phyloP scores from a whole-genome alignment of 1,284 basidiomycete genomes.

The Tylopilus orsonianus region DNA sequence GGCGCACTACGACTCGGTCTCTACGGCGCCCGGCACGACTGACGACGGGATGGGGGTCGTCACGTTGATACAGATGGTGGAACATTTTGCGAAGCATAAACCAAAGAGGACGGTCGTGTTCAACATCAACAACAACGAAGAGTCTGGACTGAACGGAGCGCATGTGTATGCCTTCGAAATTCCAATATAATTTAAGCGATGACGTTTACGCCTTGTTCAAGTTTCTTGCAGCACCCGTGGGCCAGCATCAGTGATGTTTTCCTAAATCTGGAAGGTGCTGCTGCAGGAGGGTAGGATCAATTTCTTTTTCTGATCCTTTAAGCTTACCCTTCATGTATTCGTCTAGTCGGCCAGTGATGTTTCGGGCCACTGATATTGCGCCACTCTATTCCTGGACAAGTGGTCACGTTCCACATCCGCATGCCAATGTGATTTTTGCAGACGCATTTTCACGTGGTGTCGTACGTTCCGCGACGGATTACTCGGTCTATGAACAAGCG shows the following conservation, averaged over 20 bases:
- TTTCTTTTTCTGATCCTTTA: not conserved
- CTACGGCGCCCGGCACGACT: slow-evolving; percentile 70
- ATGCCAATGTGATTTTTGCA: slow-evolving; percentile 62
- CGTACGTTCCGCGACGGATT: slow-evolving; percentile 69
- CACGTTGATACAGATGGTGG: slow-evolving; percentile 64
- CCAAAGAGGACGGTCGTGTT: slow-evolving; percentile 65
- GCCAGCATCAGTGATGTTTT: slow-evolving; percentile 62
- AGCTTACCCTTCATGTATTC: slow-evolving; percentile 7
- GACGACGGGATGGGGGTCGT: slow-evolving; percentile 76
- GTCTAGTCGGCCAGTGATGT: slow-evolving; percentile 61
- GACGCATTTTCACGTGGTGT: slow-evolving; percentile 64
- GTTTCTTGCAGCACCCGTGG: slow-evolving; percentile 74
- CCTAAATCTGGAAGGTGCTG: slow-evolving; percentile 78
- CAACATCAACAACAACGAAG: slow-evolving; percentile 83
- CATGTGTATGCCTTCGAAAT: slow-evolving; percentile 44
- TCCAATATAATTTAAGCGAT: not conserved
- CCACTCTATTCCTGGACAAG: slow-evolving; percentile 50
- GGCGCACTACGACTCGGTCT: slow-evolving; percentile 79
- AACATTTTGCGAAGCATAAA: slow-evolving; percentile 54
- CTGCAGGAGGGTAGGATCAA: slow-evolving; percentile 65
- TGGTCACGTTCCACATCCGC: slow-evolving; percentile 55
- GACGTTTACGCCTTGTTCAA: slow-evolving; percentile 25
- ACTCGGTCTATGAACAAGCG: slow-evolving; percentile 53
- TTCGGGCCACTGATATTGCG: slow-evolving; percentile 59
- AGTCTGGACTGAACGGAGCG: slow-evolving; percentile 72